Evolutionary conservation across 2,329 filamentous ascomycete species (phyloP).

Genomic region (Penicillium digitatum): DNA sequence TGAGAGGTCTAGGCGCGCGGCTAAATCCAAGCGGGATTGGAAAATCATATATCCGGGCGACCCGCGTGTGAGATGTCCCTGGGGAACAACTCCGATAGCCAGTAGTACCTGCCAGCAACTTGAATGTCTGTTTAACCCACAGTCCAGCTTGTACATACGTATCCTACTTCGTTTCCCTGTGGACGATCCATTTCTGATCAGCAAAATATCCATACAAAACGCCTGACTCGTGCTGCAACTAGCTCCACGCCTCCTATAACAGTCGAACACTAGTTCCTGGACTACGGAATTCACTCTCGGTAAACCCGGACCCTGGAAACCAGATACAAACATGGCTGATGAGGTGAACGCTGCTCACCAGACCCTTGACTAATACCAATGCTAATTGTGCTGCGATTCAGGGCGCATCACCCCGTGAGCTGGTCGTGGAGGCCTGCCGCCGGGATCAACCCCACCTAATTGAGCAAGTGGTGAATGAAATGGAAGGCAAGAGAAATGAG

Average conservation of each 20-base stretch:
- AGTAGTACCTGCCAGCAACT: conserved; percentile 2
- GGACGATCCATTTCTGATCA: not conserved
- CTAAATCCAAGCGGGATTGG: conserved; percentile 16
- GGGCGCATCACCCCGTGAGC: conserved; percentile 81
- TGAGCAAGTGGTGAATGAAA: conserved; percentile 63
- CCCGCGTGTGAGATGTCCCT: conserved; percentile 19
- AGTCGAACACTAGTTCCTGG: not conserved
- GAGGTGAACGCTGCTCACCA: conserved; percentile 33
- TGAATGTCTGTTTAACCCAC: conserved; percentile 2
- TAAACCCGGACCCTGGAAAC: not conserved
- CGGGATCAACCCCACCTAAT: conserved; percentile 88
- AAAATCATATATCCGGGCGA: conserved; percentile 12
- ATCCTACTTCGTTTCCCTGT: not conserved
- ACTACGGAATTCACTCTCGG: not conserved
- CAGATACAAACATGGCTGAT: conserved; percentile 36
- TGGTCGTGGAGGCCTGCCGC: conserved; percentile 87
- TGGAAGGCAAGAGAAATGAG: conserved; percentile 55
- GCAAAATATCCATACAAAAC: not conserved
- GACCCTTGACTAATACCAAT: not conserved
- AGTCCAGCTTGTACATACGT: conserved; percentile 19
- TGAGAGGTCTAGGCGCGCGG: conserved; percentile 20
- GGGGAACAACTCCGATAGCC: conserved; percentile 12
- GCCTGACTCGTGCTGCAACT: not conserved
- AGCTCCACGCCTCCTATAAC: not conserved
- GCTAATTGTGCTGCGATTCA: conserved; percentile 36